Base-by-base conservation (phyloP, 306 rosid genomes). In the Aeschynomene evenia region DNA sequence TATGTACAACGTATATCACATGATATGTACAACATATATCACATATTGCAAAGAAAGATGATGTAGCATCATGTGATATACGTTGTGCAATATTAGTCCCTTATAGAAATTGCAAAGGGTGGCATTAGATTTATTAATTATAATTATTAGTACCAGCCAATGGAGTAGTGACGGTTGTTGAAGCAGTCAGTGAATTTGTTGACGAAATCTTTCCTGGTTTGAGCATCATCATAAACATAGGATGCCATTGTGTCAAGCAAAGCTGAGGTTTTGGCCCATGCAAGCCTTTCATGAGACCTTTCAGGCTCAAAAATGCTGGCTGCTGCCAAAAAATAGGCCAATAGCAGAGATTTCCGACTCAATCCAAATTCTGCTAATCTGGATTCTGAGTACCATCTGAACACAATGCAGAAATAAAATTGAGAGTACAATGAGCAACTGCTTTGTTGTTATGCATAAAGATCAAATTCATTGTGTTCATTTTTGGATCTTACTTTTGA, bases 321-420 rank as follows among this genome's bases (percentile, higher is more conserved):
- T 15, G 90, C 81, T 6, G 96, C 95, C 21, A 92, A 48, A 85
- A 84, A 95, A 77, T 91, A 95, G 1, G 90, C 80, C 53, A 80
- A 61, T 5, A 95, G 77, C 48, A 91, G 91, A 29, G 59, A 64
- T 13, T 71, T 85, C 80, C 72, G 82, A 75, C 86, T 86, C 53
- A 83, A 63, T 72, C 97, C 97, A 63, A 72, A 81, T 11, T 85
- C 95, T 66, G 54, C 79, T 33, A 95, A 75, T 59, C 75, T 84
- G 37, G 82, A 81, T 45, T 91, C 86, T 40, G 83, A 73, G 77
- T 87, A 87, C 99, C 99, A 95, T 62, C 99, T 95, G 66, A 46
- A 45, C 39, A 14, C n/a, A n/a, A n/a, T 28, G 31, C 31, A 28
- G 63, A 42, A 37, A 18, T 4, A 66, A 42, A 37, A 18, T 4